Percentiles rank a stretch among this genome's conserved stretches.
Conservation (phyloP, 2,329 filamentous ascomycete genomes). For the Westerdykella ornata region DNA sequence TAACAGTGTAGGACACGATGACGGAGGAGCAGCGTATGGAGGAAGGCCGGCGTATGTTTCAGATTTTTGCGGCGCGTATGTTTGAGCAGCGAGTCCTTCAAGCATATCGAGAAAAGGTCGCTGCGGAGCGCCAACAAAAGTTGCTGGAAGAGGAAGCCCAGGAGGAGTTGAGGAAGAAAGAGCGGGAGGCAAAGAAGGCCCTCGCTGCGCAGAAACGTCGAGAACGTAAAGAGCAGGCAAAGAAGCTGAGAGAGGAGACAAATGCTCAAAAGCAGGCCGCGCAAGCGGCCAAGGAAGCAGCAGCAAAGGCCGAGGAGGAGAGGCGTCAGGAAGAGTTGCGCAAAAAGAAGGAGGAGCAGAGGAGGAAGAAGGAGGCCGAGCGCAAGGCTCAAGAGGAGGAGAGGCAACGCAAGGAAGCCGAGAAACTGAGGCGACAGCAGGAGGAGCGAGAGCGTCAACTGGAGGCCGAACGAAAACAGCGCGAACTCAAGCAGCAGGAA, state of each 20-base stretch:
- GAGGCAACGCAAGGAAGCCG: slow-evolving; percentile 73
- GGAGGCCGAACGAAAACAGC: slow-evolving; percentile 76
- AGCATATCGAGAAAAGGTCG: slow-evolving; percentile 96
- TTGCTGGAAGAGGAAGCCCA: slow-evolving; percentile 87
- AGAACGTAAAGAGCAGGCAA: slow-evolving; percentile 77
- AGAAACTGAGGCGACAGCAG: slow-evolving; percentile 68
- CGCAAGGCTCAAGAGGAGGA: slow-evolving; percentile 89
- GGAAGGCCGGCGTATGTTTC: slow-evolving; percentile 96
- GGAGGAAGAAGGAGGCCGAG: slow-evolving; percentile 84
- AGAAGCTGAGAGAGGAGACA: slow-evolving; percentile 70
- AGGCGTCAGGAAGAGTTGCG: slow-evolving; percentile 74
- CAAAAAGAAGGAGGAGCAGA: slow-evolving; percentile 78
- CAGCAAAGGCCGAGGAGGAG: slow-evolving; percentile 66
- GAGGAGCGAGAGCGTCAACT: slow-evolving; percentile 82
- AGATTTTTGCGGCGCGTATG: slow-evolving; percentile 98
- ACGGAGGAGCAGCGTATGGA: slow-evolving; percentile 99
- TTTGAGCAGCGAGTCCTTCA: slow-evolving; percentile 95
- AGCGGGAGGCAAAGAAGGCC: slow-evolving; percentile 86
- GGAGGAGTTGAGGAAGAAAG: slow-evolving; percentile 66
- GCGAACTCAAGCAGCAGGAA: slow-evolving; percentile 71
- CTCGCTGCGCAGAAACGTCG: slow-evolving; percentile 93
- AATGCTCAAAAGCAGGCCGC: slow-evolving; percentile 73
- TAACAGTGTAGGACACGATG: slow-evolving; percentile 69
- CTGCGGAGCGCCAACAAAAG: slow-evolving; percentile 82
- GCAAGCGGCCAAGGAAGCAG: slow-evolving; percentile 78